phyloP scores from a whole-genome alignment of 169 alveolate genomes.

The Plasmodium inui region DNA sequence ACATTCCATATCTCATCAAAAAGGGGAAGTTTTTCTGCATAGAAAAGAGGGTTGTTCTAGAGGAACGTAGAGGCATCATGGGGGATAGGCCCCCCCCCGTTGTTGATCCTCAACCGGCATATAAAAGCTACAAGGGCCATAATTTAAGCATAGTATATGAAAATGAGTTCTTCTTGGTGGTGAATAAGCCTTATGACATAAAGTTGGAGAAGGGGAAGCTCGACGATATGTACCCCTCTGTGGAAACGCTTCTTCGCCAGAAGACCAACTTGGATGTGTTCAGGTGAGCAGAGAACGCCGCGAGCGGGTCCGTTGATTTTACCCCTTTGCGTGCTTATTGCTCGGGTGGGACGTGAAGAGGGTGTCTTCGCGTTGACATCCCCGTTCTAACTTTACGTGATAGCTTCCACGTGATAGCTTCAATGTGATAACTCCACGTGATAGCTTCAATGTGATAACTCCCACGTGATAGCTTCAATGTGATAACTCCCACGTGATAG shows the following conservation, averaged over 20 bases:
- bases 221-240: conserved; percentile 67
- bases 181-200: conserved; percentile 71
- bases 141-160: conserved; percentile 56
- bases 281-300: conserved; percentile 10
- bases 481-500: background rate
- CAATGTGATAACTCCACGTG: background rate
- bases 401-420: background rate
- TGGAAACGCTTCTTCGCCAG: conserved; percentile 63
- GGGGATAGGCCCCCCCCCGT: background rate
- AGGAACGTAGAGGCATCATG: background rate
- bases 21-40: background rate
- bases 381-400: background rate
- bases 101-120: background rate
- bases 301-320: background rate
- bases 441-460: too few species aligned
- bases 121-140: conserved; percentile 62
- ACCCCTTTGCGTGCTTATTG: background rate
- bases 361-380: background rate
- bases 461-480: background rate
- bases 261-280: conserved; percentile 28
- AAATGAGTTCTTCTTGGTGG: conserved; percentile 55
- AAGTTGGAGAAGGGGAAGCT: conserved; percentile 56
- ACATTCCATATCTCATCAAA: background rate
- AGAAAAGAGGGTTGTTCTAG: background rate
- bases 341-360: background rate